phyloP scores from a whole-genome alignment of 768 basidiomycete genomes.

The Tricholoma terreum region DNA sequence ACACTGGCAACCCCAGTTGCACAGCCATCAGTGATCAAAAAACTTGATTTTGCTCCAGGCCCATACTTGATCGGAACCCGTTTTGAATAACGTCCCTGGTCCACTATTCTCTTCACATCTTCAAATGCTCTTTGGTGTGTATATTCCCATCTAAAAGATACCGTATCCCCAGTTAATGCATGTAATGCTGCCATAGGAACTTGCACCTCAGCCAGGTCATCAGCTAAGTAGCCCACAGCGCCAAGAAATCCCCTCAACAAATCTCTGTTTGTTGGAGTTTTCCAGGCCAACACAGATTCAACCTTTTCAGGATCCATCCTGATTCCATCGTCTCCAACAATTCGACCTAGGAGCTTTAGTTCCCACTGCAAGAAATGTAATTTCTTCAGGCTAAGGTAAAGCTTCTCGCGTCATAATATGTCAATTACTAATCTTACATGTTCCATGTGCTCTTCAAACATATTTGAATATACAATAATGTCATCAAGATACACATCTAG shows the following conservation, averaged over 20 bases:
- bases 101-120: slow-evolving; percentile 19
- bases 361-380: too few species aligned
- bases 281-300: too few species aligned
- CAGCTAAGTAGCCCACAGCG: slow-evolving; percentile 28
- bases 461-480: too few species aligned
- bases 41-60: slow-evolving; percentile 11
- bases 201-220: slow-evolving; percentile 16
- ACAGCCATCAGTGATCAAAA: slow-evolving; percentile 23
- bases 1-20: slow-evolving; percentile 17
- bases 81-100: slow-evolving; percentile 8
- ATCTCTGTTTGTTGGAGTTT: slow-evolving; percentile 21
- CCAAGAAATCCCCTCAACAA: slow-evolving; percentile 28
- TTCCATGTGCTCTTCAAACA: too few species aligned
- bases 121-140: slow-evolving; percentile 23
- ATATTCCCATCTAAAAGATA: slow-evolving; percentile 11
- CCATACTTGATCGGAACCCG: slow-evolving; percentile 15
- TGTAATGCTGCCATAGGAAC: slow-evolving; percentile 27
- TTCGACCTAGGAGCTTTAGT: too few species aligned
- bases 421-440: too few species aligned
- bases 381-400: too few species aligned
- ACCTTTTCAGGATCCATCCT: too few species aligned
- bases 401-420: too few species aligned
- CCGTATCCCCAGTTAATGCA: slow-evolving; percentile 8
- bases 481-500: slow-evolving; percentile 31
- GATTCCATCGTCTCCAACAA: slow-evolving; percentile 24